phyloP scores from a whole-genome alignment of 2,329 filamentous ascomycete genomes.

The Aspergillus amoenus region DNA sequence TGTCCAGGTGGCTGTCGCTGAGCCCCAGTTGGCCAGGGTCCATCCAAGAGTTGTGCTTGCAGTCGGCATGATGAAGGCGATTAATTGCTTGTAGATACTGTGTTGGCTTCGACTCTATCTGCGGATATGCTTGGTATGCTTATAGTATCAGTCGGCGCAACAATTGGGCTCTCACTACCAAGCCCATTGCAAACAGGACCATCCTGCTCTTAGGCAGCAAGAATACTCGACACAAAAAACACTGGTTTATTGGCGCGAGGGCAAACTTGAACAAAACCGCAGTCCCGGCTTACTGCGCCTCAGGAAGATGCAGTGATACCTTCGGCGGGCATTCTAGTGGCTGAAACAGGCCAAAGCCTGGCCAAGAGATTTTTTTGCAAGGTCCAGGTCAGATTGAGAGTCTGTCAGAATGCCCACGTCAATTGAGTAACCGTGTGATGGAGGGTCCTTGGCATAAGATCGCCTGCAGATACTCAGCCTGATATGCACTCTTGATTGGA shows the following conservation, averaged over 20 bases:
- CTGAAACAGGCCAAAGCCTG: background rate
- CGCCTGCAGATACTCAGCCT: too few relatives aligned
- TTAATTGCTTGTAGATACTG: background rate
- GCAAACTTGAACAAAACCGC: background rate
- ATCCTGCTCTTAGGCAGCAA: background rate
- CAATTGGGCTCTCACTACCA: background rate
- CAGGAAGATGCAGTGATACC: background rate
- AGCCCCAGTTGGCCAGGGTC: slow-evolving; percentile 9
- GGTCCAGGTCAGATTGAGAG: background rate
- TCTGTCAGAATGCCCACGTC: background rate
- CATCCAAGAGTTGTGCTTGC: slow-evolving; percentile 6
- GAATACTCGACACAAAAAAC: background rate
- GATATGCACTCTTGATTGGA: too few relatives aligned
- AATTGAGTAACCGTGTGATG: background rate
- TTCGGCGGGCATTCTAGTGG: background rate
- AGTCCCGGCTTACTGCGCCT: background rate
- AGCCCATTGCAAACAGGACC: background rate
- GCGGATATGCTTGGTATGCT: background rate
- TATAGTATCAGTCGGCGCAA: background rate
- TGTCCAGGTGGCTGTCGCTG: background rate
- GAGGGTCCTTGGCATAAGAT: background rate
- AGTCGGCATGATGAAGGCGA: background rate
- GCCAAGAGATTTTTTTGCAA: background rate
- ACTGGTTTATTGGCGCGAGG: background rate
- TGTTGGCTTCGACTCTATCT: background rate